A percentile compares a stretch with the other conserved stretches of the same genome.
These are phyloP conservation scores for Boletus pseudo-olivaceus DNA, from an alignment of 768 basidiomycete genomes.

Conservation along the genomic window DNA sequence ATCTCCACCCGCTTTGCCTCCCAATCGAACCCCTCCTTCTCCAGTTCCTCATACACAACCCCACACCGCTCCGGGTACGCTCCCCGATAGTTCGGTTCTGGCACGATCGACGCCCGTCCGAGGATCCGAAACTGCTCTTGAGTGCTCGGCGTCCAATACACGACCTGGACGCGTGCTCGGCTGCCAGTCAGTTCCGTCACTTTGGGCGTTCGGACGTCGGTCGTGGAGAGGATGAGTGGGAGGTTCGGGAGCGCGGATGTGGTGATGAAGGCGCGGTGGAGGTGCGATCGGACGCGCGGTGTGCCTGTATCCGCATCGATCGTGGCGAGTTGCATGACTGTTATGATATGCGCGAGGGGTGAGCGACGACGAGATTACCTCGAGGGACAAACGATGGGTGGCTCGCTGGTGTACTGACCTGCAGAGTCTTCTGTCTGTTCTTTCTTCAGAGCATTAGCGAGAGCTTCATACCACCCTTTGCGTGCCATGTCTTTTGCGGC, in stretches of 20 bases:
- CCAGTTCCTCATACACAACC: conserved; percentile 33
- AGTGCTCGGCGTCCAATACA: conserved; percentile 70
- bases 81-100: conserved; percentile 40
- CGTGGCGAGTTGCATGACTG: conserved; percentile 55
- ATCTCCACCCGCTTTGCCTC: conserved; percentile 56
- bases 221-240: conserved; percentile 64
- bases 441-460: conserved; percentile 39
- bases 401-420: conserved; percentile 20
- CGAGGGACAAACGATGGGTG: too few relatives aligned
- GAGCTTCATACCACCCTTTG: conserved; percentile 45
- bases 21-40: conserved; percentile 47
- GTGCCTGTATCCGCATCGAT: conserved; percentile 21
- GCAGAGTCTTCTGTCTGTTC: conserved; percentile 30
- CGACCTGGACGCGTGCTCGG: conserved; percentile 47
- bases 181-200: conserved; percentile 50
- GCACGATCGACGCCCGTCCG: conserved; percentile 55
- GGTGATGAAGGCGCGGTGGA: conserved; percentile 58
- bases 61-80: conserved; percentile 24
- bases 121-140: conserved; percentile 72
- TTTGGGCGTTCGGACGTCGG: conserved; percentile 74
- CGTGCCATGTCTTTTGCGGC: background rate
- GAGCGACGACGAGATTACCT: background rate
- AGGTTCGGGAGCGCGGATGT: conserved; percentile 40
- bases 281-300: conserved; percentile 63
- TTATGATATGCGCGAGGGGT: background rate